Conservation (phyloP, 805 yeast species). For the Candida bentonensis region DNA sequence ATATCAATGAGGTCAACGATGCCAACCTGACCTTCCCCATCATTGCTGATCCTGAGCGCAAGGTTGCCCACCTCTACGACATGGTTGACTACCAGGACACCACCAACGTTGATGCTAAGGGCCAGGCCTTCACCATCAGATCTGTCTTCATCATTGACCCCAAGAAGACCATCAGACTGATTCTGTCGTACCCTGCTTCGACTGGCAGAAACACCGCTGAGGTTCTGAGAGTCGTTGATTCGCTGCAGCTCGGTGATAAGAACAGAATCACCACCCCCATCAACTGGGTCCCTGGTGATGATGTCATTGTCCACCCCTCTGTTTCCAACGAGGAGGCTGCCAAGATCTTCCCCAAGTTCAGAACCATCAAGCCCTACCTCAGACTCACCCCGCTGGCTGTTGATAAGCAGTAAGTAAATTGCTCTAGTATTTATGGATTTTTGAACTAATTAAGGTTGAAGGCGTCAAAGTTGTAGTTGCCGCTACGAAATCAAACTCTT, state of each 20-base stretch:
- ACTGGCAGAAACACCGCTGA: constrained; percentile 92
- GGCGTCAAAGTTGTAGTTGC: background rate
- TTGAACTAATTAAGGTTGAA: background rate
- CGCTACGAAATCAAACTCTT: no score
- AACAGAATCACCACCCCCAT: constrained; percentile 86
- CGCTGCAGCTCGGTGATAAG: constrained; percentile 77
- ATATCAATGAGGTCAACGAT: constrained; percentile 76
- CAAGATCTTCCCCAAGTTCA: constrained; percentile 79
- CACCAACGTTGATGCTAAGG: constrained; percentile 56
- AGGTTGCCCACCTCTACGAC: constrained; percentile 69
- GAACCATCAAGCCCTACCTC: constrained; percentile 83
- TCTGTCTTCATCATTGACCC: constrained; percentile 92
- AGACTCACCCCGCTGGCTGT: constrained; percentile 41
- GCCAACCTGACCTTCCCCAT: constrained; percentile 75
- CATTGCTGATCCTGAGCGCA: constrained; percentile 75
- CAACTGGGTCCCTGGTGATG: constrained; percentile 85
- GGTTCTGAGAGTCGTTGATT: constrained; percentile 82
- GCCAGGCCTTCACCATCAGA: constrained; percentile 80
- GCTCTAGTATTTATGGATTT: constrained; percentile 3
- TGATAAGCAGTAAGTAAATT: constrained; percentile 9
- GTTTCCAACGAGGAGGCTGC: constrained; percentile 74
- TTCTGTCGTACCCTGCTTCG: constrained; percentile 84
- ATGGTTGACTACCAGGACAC: constrained; percentile 84
- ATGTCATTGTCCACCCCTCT: constrained; percentile 85
- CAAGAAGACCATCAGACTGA: constrained; percentile 74